phyloP scores from a whole-genome alignment of 345 rosid genomes.

The Salix viminalis region DNA sequence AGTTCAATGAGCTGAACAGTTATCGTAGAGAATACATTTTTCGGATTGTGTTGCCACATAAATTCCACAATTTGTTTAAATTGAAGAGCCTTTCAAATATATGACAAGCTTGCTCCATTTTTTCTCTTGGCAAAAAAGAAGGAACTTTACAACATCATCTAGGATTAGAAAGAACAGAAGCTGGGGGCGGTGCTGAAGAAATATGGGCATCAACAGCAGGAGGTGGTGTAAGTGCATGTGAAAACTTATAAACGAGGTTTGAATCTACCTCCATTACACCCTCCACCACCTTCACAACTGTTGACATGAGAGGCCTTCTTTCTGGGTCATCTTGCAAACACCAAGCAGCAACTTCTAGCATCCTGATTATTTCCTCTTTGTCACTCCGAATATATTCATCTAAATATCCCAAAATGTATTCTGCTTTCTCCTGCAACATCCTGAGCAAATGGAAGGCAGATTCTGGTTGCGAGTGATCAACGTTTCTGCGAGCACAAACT shows the following conservation, averaged over 20 bases:
- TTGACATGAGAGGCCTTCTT: slow-evolving; percentile 2
- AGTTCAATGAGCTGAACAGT: neutral
- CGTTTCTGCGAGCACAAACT: neutral
- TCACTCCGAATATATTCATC: neutral
- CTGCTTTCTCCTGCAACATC: neutral
- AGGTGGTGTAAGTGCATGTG: neutral
- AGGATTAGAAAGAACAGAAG: neutral
- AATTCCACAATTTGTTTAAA: neutral
- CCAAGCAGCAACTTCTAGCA: neutral
- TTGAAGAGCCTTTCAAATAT: too few species aligned
- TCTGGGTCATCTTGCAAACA: neutral
- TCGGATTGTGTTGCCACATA: neutral
- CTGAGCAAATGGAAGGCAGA: neutral
- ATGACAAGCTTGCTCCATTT: neutral
- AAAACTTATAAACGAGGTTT: neutral
- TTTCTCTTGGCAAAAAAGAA: neutral
- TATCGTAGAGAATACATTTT: too few species aligned
- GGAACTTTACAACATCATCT: neutral
- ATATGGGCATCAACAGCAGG: neutral
- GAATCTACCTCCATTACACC: neutral
- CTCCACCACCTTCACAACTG: neutral
- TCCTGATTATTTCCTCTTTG: neutral
- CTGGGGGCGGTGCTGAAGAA: neutral
- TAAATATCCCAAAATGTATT: neutral
- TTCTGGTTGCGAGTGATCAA: neutral